Conservation (phyloP, 352 stramenopile genomes). For the Thraustochytrium sp. region DNA sequence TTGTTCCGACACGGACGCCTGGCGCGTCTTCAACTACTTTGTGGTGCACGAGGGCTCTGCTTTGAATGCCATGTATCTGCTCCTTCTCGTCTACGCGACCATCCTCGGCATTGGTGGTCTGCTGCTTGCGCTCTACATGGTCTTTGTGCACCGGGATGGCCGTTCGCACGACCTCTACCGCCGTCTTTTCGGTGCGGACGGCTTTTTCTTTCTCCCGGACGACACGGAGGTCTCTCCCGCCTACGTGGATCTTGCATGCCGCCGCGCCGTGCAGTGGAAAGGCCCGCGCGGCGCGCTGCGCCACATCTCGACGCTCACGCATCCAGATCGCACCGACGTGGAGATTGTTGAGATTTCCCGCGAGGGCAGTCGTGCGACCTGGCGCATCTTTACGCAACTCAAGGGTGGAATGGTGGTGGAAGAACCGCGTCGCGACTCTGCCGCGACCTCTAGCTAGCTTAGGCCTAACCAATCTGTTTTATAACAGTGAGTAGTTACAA, state of each 20-base stretch:
- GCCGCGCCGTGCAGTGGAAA: not conserved
- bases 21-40: slow-evolving; percentile 20
- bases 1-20: not conserved
- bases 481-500: not conserved
- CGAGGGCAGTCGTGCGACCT: not conserved
- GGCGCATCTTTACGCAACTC: not conserved
- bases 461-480: too few species aligned
- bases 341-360: not conserved
- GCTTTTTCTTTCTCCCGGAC: not conserved
- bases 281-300: not conserved
- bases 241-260: not conserved
- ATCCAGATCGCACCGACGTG: not conserved
- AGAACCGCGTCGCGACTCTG: not conserved
- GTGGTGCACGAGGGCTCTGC: not conserved
- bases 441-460: too few species aligned
- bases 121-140: not conserved
- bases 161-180: slow-evolving; percentile 28
- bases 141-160: slow-evolving; percentile 10
- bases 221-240: slow-evolving; percentile 12
- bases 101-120: not conserved
- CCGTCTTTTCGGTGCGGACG: not conserved
- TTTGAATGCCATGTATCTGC: slow-evolving; percentile 10
- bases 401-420: not conserved
- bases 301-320: not conserved
- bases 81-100: not conserved